A percentile compares a stretch with the other conserved stretches of the same genome.
Evolutionary conservation across 371 early-diverging fungal species (phyloP).

Genomic region (Fennellomyces sp.): DNA sequence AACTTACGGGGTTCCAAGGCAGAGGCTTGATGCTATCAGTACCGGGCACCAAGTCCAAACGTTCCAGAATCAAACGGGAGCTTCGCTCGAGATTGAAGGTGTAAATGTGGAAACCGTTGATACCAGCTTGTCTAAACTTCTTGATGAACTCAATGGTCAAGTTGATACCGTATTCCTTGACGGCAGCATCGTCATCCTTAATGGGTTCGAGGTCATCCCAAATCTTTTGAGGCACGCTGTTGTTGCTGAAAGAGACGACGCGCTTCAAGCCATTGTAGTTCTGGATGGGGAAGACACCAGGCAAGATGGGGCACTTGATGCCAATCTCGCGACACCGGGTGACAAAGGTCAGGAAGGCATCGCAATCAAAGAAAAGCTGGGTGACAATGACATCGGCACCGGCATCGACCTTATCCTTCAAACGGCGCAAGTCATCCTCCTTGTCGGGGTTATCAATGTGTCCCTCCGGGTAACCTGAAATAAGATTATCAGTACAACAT

Average conservation of each 20-base stretch:
- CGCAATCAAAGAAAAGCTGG: constrained; percentile 93
- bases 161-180: constrained; percentile 92
- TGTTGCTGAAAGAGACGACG: constrained; percentile 86
- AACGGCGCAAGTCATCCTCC: constrained; percentile 75
- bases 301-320: constrained; percentile 87
- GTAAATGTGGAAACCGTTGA: constrained; percentile 80
- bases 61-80: constrained; percentile 85
- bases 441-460: constrained; percentile 74
- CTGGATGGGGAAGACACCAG: constrained; percentile 96
- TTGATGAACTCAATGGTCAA: constrained; percentile 83
- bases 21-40: constrained; percentile 82
- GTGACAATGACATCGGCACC: constrained; percentile 94
- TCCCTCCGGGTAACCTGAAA: constrained; percentile 85
- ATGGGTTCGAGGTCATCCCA: constrained; percentile 87
- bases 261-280: constrained; percentile 83
- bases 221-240: constrained; percentile 83
- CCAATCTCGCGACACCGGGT: constrained; percentile 75
- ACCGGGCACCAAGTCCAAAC: constrained; percentile 74
- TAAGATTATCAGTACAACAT: background rate
- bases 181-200: constrained; percentile 95
- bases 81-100: constrained; percentile 92
- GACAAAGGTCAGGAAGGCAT: constrained; percentile 82
- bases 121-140: constrained; percentile 69
- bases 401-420: constrained; percentile 89
- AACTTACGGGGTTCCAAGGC: constrained; percentile 90